Evolutionary conservation across 1,284 basidiomycete genomes (phyloP).

Genomic region (Volvariella surrecta): DNA sequence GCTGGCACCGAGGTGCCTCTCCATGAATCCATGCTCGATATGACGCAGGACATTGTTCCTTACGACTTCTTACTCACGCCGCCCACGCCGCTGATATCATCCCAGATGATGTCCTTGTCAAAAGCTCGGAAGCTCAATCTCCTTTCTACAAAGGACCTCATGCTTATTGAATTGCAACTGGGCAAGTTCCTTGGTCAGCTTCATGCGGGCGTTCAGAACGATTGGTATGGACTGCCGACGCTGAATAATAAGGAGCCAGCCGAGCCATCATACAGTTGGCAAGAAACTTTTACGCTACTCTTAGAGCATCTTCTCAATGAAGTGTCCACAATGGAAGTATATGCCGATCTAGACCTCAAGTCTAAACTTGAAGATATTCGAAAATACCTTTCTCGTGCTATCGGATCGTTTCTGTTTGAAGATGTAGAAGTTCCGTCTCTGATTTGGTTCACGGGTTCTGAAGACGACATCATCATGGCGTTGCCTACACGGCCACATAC

Average conservation of each 20-base stretch:
- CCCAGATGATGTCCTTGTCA: constrained; percentile 26
- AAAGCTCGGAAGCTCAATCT: constrained; percentile 27
- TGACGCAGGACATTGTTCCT: constrained; percentile 25
- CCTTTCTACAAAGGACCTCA: constrained; percentile 32
- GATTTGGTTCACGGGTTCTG: constrained; percentile 49
- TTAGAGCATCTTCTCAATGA: constrained; percentile 46
- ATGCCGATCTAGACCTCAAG: not conserved
- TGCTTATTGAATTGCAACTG: constrained; percentile 46
- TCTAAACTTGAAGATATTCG: constrained; percentile 39
- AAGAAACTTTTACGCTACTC: constrained; percentile 54
- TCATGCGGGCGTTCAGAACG: constrained; percentile 56
- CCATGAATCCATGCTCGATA: constrained; percentile 28
- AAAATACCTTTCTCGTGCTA: constrained; percentile 49
- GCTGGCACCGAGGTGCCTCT: constrained; percentile 31
- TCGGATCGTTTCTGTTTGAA: constrained; percentile 65
- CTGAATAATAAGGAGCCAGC: constrained; percentile 13
- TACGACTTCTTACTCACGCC: constrained; percentile 33
- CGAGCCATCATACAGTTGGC: constrained; percentile 52
- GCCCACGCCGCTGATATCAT: constrained; percentile 22
- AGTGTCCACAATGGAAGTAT: constrained; percentile 2
- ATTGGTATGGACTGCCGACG: constrained; percentile 56
- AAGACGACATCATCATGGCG: constrained; percentile 40
- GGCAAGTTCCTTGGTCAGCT: constrained; percentile 50
- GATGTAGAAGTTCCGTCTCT: constrained; percentile 64
- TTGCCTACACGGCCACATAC: constrained; percentile 9